These are phyloP conservation scores for Leccinum pallidistipes DNA, from an alignment of 1,284 basidiomycete species.

Conservation along the genomic window DNA sequence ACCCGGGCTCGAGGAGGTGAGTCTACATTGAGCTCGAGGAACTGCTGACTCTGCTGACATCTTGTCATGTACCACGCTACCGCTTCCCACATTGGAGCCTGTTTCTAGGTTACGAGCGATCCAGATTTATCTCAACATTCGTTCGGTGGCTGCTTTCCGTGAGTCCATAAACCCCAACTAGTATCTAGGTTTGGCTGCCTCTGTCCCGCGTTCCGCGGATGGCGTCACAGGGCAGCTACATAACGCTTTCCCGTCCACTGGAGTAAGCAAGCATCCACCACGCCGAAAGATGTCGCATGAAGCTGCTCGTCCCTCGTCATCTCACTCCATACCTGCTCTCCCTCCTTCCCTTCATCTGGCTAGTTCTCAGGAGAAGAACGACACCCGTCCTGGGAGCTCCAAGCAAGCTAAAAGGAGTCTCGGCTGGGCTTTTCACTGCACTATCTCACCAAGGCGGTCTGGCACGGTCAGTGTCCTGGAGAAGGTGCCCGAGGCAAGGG, in stretches of 20 bases:
- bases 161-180: constrained; percentile 3
- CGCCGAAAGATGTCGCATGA: constrained; percentile 14
- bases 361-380: neutral
- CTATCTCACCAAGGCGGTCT: constrained; percentile 5
- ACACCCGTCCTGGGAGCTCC: neutral
- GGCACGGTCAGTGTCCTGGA: constrained; percentile 1
- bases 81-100: constrained; percentile 10
- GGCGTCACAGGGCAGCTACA: neutral
- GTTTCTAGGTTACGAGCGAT: constrained; percentile 19
- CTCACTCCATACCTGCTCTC: constrained; percentile 12
- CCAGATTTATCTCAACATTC: constrained; percentile 3
- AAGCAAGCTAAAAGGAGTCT: constrained; percentile 3
- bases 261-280: neutral
- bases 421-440: constrained; percentile 12
- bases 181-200: neutral
- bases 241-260: constrained; percentile 2
- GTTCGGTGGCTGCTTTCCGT: constrained; percentile 2
- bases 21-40: constrained; percentile 1
- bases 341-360: constrained; percentile 19
- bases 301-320: constrained; percentile 8
- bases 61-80: neutral
- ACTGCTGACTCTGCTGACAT: neutral
- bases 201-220: constrained; percentile 4
- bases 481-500: neutral
- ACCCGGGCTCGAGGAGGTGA: constrained; percentile 2